phyloP scores from a whole-genome alignment of 345 rosid species.

The Salix dunnii region DNA sequence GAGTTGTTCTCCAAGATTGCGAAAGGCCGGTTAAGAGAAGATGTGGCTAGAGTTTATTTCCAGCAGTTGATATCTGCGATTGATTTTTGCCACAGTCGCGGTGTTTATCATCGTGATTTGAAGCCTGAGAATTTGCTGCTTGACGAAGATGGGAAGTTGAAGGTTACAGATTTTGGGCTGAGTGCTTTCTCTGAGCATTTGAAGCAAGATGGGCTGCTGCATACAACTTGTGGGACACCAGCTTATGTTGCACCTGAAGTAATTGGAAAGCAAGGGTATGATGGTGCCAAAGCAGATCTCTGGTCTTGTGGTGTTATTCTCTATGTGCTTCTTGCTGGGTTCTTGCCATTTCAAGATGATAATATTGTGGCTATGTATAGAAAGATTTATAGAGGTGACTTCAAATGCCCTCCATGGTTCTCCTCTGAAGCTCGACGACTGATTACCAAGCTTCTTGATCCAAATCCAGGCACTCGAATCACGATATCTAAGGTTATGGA shows the following conservation, averaged over 20 bases:
- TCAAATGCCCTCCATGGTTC: conserved; percentile 88
- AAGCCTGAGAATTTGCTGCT: conserved; percentile 85
- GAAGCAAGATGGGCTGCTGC: conserved; percentile 72
- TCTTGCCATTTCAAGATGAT: conserved; percentile 80
- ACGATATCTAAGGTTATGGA: conserved; percentile 56
- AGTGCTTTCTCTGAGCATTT: conserved; percentile 72
- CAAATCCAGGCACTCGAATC: conserved; percentile 63
- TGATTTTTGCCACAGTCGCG: conserved; percentile 91
- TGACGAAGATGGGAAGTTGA: conserved; percentile 70
- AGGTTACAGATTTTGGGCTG: conserved; percentile 87
- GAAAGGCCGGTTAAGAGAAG: conserved; percentile 70
- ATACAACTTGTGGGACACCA: conserved; percentile 90
- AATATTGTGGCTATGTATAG: conserved; percentile 76
- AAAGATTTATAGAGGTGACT: conserved; percentile 81
- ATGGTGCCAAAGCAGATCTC: conserved; percentile 83
- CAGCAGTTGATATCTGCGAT: conserved; percentile 77
- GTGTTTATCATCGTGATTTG: conserved; percentile 84
- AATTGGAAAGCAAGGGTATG: conserved; percentile 75
- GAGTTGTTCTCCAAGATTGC: conserved; percentile 67
- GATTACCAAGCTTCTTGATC: conserved; percentile 80
- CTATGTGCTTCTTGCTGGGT: conserved; percentile 82
- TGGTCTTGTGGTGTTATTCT: conserved; percentile 97
- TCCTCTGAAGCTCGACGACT: conserved; percentile 71
- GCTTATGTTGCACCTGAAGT: conserved; percentile 95
- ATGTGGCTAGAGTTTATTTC: conserved; percentile 67